A percentile compares a stretch with the other conserved stretches of the same genome.
Conservation (phyloP, 768 basidiomycete species). For the Dioszegia crocea region DNA sequence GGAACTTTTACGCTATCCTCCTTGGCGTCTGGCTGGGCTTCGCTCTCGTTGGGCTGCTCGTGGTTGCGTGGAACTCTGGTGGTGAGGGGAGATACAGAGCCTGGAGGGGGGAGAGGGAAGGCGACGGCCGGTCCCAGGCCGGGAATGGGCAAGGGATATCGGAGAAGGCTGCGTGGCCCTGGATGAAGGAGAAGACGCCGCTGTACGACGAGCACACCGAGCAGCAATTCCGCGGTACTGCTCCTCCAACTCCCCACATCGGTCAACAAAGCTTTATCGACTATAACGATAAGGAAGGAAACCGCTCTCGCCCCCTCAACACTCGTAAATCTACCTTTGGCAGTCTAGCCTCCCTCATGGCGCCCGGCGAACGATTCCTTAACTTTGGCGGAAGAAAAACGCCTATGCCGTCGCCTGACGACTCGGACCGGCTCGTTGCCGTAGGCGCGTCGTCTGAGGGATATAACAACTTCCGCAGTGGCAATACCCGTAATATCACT, state of each 20-base stretch:
- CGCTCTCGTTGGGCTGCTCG: slow-evolving; percentile 63
- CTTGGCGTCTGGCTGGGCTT: slow-evolving; percentile 78
- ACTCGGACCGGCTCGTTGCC: slow-evolving; percentile 18
- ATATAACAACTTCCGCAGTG: slow-evolving; percentile 10
- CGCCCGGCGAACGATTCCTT: slow-evolving; percentile 40
- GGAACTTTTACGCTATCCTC: slow-evolving; percentile 77
- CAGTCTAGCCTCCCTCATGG: slow-evolving; percentile 29
- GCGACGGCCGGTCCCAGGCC: not conserved
- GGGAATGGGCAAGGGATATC: not conserved
- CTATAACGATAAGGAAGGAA: slow-evolving; percentile 7
- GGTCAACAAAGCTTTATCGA: slow-evolving; percentile 18
- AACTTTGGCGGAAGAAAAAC: slow-evolving; percentile 19
- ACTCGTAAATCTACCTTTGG: slow-evolving; percentile 31
- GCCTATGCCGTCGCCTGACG: not conserved
- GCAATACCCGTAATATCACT: not conserved
- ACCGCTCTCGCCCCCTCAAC: slow-evolving; percentile 8
- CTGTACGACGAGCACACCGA: slow-evolving; percentile 38
- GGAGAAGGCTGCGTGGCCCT: not conserved
- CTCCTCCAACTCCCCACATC: slow-evolving; percentile 1
- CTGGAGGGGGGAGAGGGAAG: slow-evolving; percentile 13
- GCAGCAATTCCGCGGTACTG: slow-evolving; percentile 26
- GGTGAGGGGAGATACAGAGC: slow-evolving; percentile 22
- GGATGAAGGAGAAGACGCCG: slow-evolving; percentile 22
- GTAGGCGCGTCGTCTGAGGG: slow-evolving; percentile 24
- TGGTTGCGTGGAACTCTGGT: slow-evolving; percentile 45